These are phyloP conservation scores for Phytophthora citricola DNA, from an alignment of 352 stramenopile genomes.

Conservation along the genomic window DNA sequence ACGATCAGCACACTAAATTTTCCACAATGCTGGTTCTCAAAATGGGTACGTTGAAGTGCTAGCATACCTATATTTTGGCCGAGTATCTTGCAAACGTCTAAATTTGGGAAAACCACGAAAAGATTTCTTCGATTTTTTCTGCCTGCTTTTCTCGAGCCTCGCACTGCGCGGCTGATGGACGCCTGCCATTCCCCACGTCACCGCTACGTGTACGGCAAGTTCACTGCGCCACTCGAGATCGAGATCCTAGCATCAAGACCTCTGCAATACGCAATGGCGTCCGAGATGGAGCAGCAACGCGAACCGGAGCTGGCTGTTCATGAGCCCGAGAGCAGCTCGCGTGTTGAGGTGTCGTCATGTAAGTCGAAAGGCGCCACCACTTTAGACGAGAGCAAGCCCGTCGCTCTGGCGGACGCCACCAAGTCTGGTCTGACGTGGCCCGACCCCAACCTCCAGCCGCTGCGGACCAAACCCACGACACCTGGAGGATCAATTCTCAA, in stretches of 20 bases:
- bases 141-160: background rate
- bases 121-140: conserved; percentile 54
- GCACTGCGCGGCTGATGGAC: conserved; percentile 24
- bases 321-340: conserved; percentile 29
- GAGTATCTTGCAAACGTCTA: conserved; percentile 4
- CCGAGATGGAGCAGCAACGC: conserved; percentile 42
- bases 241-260: conserved; percentile 7
- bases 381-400: conserved; percentile 24
- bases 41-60: conserved; percentile 12
- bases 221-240: background rate
- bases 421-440: conserved; percentile 23
- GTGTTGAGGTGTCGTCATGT: background rate
- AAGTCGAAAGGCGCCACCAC: conserved; percentile 5
- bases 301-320: conserved; percentile 29
- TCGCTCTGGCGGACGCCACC: conserved; percentile 1
- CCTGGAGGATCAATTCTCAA: conserved; percentile 32
- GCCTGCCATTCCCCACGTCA: conserved; percentile 33
- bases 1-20: too few species aligned
- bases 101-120: conserved; percentile 28
- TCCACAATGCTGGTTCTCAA: background rate
- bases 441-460: conserved; percentile 23
- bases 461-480: conserved; percentile 26
- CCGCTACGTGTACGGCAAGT: conserved; percentile 10
- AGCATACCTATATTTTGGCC: background rate
- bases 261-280: conserved; percentile 18